These are phyloP conservation scores for Zizania palustris DNA, from an alignment of 202 grass and related monocot genomes.

Conservation along the genomic window DNA sequence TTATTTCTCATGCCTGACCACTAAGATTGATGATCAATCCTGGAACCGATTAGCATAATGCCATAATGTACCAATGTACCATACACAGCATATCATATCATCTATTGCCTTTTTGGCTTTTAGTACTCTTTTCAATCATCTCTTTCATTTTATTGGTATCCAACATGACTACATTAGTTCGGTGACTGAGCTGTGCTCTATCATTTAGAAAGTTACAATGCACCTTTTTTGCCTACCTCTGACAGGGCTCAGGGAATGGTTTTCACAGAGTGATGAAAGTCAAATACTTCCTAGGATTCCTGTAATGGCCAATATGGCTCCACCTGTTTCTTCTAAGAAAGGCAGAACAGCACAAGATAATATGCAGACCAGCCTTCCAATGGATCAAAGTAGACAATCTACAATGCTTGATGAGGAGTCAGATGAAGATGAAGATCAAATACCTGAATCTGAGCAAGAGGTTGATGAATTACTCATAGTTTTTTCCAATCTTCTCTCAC, in stretches of 20 bases:
- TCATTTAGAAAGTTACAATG: constrained; percentile 21
- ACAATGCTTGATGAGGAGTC: constrained; percentile 77
- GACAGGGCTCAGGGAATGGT: constrained; percentile 94
- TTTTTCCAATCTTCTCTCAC: background rate
- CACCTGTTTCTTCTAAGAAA: constrained; percentile 70
- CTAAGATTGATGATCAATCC: background rate
- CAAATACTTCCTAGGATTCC: constrained; percentile 73
- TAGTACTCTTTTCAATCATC: background rate
- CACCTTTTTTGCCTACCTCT: background rate
- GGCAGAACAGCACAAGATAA: constrained; percentile 62
- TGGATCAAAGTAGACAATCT: constrained; percentile 59
- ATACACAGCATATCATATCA: background rate
- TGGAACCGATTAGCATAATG: background rate
- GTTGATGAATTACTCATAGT: constrained; percentile 45
- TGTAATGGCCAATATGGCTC: constrained; percentile 74
- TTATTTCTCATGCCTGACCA: background rate
- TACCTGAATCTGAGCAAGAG: constrained; percentile 69
- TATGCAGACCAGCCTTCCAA: constrained; percentile 37
- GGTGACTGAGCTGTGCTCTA: constrained; percentile 10
- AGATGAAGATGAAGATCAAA: constrained; percentile 86
- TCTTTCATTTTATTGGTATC: background rate
- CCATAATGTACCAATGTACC: background rate
- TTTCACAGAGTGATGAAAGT: constrained; percentile 90
- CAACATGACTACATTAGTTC: constrained; percentile 12
- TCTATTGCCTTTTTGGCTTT: background rate